Conservation (phyloP, 2,329 filamentous ascomycete genomes). For the Colletotrichum falcatum region DNA sequence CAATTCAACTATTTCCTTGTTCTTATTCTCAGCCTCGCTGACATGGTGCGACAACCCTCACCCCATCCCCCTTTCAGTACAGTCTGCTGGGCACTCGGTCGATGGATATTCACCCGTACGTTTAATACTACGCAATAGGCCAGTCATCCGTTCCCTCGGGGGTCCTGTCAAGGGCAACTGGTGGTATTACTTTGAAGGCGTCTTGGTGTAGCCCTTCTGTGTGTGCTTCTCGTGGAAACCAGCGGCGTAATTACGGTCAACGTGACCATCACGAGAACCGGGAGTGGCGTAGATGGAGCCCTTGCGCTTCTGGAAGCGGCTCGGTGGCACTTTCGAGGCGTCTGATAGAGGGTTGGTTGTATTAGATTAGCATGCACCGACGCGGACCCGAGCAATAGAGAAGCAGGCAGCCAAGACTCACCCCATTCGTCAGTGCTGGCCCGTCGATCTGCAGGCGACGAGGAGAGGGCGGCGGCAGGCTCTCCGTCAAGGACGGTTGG, state of each 20-base stretch:
- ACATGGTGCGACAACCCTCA: not conserved
- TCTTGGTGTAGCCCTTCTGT: slow-evolving; percentile 61
- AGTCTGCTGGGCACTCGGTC: not conserved
- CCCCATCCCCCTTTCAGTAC: not conserved
- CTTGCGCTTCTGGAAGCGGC: slow-evolving; percentile 76
- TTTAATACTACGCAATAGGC: not conserved
- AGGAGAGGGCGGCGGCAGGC: slow-evolving; percentile 19
- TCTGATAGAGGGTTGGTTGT: slow-evolving; percentile 54
- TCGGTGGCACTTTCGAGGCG: slow-evolving; percentile 74
- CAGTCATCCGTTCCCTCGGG: not conserved
- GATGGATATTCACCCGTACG: not conserved
- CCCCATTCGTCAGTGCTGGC: slow-evolving; percentile 63
- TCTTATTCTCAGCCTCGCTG: not conserved
- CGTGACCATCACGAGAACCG: slow-evolving; percentile 72
- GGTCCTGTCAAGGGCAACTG: not conserved
- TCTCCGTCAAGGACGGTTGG: slow-evolving; percentile 16
- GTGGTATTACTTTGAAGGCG: slow-evolving; percentile 23
- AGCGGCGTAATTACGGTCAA: slow-evolving; percentile 69
- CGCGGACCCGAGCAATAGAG: not conserved
- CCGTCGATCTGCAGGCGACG: slow-evolving; percentile 49
- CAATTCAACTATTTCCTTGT: slow-evolving; percentile 11
- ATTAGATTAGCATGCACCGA: slow-evolving; percentile 23
- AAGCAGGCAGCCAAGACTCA: slow-evolving; percentile 46
- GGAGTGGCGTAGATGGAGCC: slow-evolving; percentile 77
- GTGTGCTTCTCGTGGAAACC: slow-evolving; percentile 71